phyloP scores from a whole-genome alignment of 2,329 filamentous ascomycete species.

The Colletotrichum sp. region DNA sequence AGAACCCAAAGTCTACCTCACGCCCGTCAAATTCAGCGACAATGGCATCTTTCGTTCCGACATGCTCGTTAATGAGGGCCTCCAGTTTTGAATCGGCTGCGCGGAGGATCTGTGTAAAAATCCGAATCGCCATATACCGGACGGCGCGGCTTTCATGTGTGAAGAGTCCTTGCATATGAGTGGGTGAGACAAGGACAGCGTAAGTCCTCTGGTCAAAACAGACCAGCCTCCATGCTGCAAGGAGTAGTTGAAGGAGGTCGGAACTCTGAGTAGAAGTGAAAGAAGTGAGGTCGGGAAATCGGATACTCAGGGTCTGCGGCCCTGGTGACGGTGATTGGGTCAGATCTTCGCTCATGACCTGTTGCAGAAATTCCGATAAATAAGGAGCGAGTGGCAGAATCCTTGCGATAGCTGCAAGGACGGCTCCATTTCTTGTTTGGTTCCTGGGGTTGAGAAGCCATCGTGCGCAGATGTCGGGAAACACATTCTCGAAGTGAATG shows the following conservation, averaged over 20 bases:
- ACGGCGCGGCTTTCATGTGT: conserved; percentile 63
- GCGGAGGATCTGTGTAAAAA: conserved; percentile 79
- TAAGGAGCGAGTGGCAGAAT: conserved; percentile 84
- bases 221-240: conserved; percentile 80
- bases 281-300: conserved; percentile 9
- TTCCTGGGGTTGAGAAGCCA: conserved; percentile 65
- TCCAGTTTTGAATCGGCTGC: conserved; percentile 82
- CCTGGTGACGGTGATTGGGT: not conserved
- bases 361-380: conserved; percentile 74
- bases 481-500: conserved; percentile 73
- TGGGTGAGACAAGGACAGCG: conserved; percentile 66
- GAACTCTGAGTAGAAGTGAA: conserved; percentile 1
- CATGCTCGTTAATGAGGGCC: conserved; percentile 69
- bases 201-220: conserved; percentile 77
- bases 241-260: conserved; percentile 50
- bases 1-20: conserved; percentile 79
- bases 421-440: conserved; percentile 40
- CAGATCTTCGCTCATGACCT: conserved; percentile 32
- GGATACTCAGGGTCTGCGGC: conserved; percentile 13
- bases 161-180: conserved; percentile 73
- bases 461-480: conserved; percentile 82
- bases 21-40: conserved; percentile 77
- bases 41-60: conserved; percentile 66
- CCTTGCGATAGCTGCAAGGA: conserved; percentile 77
- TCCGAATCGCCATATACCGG: conserved; percentile 81